Conservation (phyloP, 805 yeast species). For the Teunomyces funiuensis region DNA sequence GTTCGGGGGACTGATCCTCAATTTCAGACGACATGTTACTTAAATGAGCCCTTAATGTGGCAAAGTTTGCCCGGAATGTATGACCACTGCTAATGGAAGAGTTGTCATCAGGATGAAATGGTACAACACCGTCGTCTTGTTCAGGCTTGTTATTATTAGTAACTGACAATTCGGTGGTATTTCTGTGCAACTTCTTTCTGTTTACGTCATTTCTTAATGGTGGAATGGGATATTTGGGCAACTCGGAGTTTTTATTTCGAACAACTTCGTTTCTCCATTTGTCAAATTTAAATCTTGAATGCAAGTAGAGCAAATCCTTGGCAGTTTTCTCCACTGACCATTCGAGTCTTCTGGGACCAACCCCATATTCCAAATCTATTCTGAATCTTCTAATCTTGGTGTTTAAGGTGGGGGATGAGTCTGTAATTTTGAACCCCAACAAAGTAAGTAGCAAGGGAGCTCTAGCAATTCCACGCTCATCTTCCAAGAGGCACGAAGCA, state of each 20-base stretch:
- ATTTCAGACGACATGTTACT: conserved; percentile 25
- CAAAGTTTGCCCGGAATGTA: conserved; percentile 25
- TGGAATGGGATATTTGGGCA: conserved; percentile 49
- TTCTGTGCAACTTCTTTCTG: neutral
- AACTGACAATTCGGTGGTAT: neutral
- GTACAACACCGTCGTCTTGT: neutral
- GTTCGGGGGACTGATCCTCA: conserved; percentile 31
- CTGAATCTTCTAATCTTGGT: conserved; percentile 50
- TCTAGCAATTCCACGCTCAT: conserved; percentile 71
- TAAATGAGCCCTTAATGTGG: conserved; percentile 30
- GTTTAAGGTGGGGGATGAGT: conserved; percentile 40
- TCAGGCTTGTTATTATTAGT: neutral
- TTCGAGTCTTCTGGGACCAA: conserved; percentile 70
- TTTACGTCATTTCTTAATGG: conserved; percentile 23
- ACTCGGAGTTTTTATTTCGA: conserved; percentile 31
- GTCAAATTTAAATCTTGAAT: conserved; percentile 62
- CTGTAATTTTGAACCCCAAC: conserved; percentile 62
- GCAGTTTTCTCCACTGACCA: conserved; percentile 79
- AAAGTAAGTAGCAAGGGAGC: conserved; percentile 81
- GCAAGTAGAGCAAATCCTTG: conserved; percentile 70
- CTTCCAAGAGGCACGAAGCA: conserved; percentile 72
- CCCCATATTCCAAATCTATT: conserved; percentile 86
- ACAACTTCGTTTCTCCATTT: conserved; percentile 34
- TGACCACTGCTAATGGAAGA: conserved; percentile 17
- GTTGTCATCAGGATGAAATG: conserved; percentile 15